Base-by-base conservation (phyloP, 2,329 filamentous ascomycete genomes). In the Paracoccidioides brasiliensis region DNA sequence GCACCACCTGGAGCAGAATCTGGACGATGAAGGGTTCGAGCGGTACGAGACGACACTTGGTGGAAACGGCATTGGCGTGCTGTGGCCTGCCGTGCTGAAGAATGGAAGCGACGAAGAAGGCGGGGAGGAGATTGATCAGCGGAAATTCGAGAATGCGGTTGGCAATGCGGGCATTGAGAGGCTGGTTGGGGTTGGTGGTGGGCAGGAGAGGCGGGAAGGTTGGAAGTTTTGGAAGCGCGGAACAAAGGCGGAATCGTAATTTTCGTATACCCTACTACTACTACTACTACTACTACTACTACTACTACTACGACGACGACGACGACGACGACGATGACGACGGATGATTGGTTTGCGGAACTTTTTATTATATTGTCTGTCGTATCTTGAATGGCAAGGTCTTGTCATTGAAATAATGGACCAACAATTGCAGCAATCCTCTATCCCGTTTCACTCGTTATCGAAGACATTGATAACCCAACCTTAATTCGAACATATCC, bases 61-160 rank as follows among this genome's bases (percentile, higher is more conserved):
- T 3, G 90, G 91, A 42, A 88, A 96, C 64, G 93, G 93, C 10
- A 88, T 98, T 0, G 93, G 93, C 41, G 89, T 98, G 1, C 78
- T 98, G 4, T 95, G 88, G 83, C 93, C 93, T 0, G 93, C 93
- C 0, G 85, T 96, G 0, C 75, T 96, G 32, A 88, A 88, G 68
- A 95, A 94, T 58, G 88, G 86, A 5, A 82, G 80, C n/a, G 82
- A 85, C 41, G 85, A 89, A 61, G 81, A 88, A 60, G 88, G 88
- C 38, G 89, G 89, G 30, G 88, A 93, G 74, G 90, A 96, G 72
- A 97, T 98, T 64, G 88, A 95, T 64, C 79, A 91, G 64, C 89
- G 96, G 57, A 86, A 85, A 65, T 88, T 98, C 68, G 77, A 97
- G 55, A 87, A 84, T 55, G 93, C 89, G 0, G 81, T 89, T 54